These are phyloP conservation scores for Penicillium sp. DNA, from an alignment of 2,329 filamentous ascomycete genomes.

Conservation along the genomic window DNA sequence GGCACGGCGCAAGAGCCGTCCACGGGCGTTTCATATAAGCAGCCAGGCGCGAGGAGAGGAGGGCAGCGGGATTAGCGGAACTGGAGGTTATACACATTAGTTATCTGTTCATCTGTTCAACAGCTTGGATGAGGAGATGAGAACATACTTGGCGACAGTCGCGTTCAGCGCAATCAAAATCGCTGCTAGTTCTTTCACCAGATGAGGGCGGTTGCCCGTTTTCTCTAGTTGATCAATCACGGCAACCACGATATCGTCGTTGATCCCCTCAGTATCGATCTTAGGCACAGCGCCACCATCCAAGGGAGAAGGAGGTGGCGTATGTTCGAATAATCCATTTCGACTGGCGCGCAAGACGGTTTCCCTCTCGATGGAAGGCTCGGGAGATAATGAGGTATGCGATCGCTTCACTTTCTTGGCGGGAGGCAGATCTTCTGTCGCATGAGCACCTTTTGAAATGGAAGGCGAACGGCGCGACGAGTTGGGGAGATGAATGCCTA, in stretches of 20 bases:
- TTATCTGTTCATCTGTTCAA: no score
- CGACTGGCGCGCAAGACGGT: constrained; percentile 36
- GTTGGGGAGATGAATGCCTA: constrained; percentile 83
- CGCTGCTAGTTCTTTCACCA: constrained; percentile 89
- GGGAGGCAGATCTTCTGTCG: constrained; percentile 57
- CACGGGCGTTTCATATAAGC: constrained; percentile 87
- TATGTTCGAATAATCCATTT: constrained; percentile 67
- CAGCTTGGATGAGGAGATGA: no score
- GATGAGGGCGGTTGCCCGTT: constrained; percentile 87
- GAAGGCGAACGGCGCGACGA: constrained; percentile 63
- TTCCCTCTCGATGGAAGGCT: constrained; percentile 35
- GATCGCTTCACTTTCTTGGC: constrained; percentile 80
- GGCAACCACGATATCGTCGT: constrained; percentile 92
- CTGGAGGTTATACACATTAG: no score
- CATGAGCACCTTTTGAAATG: constrained; percentile 59
- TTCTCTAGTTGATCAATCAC: constrained; percentile 87
- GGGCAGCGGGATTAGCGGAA: constrained; percentile 92
- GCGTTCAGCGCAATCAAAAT: constrained; percentile 76
- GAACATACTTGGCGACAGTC: constrained; percentile 86
- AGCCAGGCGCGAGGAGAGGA: constrained; percentile 90
- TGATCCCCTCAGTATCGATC: constrained; percentile 81
- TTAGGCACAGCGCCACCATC: constrained; percentile 54
- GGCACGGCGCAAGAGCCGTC: constrained; percentile 79
- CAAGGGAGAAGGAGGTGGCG: constrained; percentile 77
- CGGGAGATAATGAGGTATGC: constrained; percentile 58